Base-by-base conservation (phyloP, 1,139 yeast species). In the Candida glucosophila region DNA sequence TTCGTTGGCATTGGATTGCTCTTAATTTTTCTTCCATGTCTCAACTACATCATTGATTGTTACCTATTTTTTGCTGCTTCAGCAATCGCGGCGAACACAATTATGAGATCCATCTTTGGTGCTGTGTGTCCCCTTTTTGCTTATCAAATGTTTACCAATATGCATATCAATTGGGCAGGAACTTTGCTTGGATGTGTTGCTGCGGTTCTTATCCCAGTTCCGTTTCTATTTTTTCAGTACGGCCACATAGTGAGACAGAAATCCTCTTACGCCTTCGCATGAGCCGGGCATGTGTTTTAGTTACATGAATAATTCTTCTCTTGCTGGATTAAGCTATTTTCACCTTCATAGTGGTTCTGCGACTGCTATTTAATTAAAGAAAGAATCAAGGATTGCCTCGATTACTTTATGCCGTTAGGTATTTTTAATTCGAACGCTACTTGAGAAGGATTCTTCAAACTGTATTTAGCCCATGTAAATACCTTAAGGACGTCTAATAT, bases 51-150 rank as follows among this genome's bases (percentile, higher is more conserved):
- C 41, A 74, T 82, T 40, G 94, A 82, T 47, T 58, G 78, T 10
- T 82, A 81, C 45, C 58, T 79, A 34, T 46, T 73, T 28, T 75
- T 77, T 42, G 90, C 93, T 3, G 93, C 93, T 4, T 79, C 93
- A 14, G 95, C 95, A 1, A 62, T 86, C 38, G 95, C 96, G 5
- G 95, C 80, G 9, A 83, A 83, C 47, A 76, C 95, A 1, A 75
- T 86, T 42, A 49, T 78, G 36, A 70, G 86, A 62, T 73, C 83
- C 2, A 53, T 64, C n/a, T 66, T 67, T 44, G 74, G 73, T 22
- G 74, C 68, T 23, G 65, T 58, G 5, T 60, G 67, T 49, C 67
- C 75, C 20, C 59, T 67, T 31, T 57, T 58, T 42, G 71, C 77
- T 3, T 56, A 63, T 15, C 77, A 67, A 47, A 75, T 86, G 95